Percentiles rank a stretch among this genome's conserved stretches.
These are phyloP conservation scores for Sugiyamaella americana DNA, from an alignment of 805 yeast species.

Conservation along the genomic window DNA sequence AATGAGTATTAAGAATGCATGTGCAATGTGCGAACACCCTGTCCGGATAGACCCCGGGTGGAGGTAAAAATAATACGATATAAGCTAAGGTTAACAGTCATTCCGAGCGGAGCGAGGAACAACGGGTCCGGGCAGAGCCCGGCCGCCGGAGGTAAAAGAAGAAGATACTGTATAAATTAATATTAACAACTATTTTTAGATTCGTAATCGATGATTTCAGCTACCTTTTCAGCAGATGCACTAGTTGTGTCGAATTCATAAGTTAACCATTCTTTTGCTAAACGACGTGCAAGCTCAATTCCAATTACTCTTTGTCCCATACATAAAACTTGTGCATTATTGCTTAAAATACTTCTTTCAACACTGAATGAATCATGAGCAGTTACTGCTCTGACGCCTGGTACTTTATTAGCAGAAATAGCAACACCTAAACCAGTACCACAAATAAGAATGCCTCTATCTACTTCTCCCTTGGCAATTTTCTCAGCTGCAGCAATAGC, in stretches of 20 bases:
- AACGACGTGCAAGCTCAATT: constrained; percentile 38
- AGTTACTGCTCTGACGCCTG: constrained; percentile 43
- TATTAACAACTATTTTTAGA: background rate
- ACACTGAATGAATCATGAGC: constrained; percentile 45
- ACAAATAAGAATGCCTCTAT: constrained; percentile 42
- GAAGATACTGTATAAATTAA: background rate
- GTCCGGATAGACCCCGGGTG: too few species aligned
- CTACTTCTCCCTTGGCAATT: constrained; percentile 38
- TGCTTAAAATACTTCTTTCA: constrained; percentile 40
- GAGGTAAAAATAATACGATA: too few species aligned
- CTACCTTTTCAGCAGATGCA: constrained; percentile 41
- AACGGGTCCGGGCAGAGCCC: background rate
- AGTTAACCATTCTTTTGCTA: constrained; percentile 41
- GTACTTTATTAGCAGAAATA: constrained; percentile 42
- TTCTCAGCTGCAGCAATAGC: constrained; percentile 41
- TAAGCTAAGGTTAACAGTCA: too few species aligned
- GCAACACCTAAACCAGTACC: constrained; percentile 49
- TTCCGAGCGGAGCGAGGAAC: constrained; percentile 1
- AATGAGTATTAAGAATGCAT: too few species aligned
- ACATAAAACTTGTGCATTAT: constrained; percentile 42
- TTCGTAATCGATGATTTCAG: constrained; percentile 31
- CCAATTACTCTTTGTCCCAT: constrained; percentile 46
- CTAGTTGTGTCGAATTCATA: constrained; percentile 37
- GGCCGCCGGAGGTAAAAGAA: background rate
- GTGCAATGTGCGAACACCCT: too few species aligned